A percentile compares a stretch with the other conserved stretches of the same genome.
phyloP scores from a whole-genome alignment of 208 protist species.

The Leishmania mexicana region DNA sequence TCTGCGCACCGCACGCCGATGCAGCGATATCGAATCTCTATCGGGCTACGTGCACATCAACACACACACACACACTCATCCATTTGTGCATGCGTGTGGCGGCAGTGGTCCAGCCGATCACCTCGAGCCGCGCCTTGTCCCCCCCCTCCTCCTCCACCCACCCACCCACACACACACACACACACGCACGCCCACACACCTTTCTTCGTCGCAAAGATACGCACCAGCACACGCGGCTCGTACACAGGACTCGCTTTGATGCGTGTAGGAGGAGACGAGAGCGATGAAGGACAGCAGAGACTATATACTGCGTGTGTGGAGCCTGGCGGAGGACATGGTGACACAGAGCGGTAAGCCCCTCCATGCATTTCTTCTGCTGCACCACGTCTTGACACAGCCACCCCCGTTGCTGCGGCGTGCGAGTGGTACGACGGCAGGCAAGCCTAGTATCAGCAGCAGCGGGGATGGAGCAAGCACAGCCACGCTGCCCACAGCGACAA shows the following conservation, averaged over 20 bases:
- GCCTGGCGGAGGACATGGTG: conserved; percentile 54
- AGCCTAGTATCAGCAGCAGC: background rate
- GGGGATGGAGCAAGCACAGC: background rate
- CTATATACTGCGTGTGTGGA: conserved; percentile 27
- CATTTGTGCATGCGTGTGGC: background rate
- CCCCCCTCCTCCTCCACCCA: background rate
- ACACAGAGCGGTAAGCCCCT: conserved; percentile 37
- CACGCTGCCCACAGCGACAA: background rate
- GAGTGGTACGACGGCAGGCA: background rate
- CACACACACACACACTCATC: background rate
- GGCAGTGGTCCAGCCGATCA: background rate
- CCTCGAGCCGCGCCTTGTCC: conserved; percentile 2
- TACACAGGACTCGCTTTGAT: background rate
- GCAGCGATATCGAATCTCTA: background rate
- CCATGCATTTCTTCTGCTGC: conserved; percentile 49
- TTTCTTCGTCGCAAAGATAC: conserved; percentile 13
- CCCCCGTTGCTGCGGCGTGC: conserved; percentile 14
- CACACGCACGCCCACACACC: background rate
- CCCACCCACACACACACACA: background rate
- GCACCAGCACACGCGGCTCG: background rate
- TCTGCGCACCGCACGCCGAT: background rate
- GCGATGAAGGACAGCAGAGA: conserved; percentile 14
- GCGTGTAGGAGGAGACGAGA: background rate
- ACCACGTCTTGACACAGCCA: conserved; percentile 29
- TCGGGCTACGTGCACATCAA: background rate